Base-by-base conservation (phyloP, 768 basidiomycete species). In the Pleurotus salmoneostramineus region DNA sequence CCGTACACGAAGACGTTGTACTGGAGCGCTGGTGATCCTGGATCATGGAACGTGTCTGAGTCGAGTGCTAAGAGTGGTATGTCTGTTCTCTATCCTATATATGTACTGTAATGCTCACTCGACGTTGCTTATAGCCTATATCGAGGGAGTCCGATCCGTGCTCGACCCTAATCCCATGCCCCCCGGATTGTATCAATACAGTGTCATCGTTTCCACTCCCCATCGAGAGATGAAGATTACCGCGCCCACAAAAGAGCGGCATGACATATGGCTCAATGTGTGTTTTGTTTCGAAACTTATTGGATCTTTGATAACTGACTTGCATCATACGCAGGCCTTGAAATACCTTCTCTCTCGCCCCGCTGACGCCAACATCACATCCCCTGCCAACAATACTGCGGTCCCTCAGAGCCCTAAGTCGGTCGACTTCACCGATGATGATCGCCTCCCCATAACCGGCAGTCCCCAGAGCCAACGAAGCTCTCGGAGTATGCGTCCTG, bases 211-310 rank as follows among this genome's bases (percentile, higher is more conserved):
- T 57, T 87, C 92, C 21, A 97, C 95, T 0, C 90, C 93, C 8
- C 91, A 94, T 61, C 82, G 96, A 58, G 97, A 99, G 73, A 97
- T 98, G 86, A 96, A 97, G 77, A 88, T 99, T 66, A 98, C 97
- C n/a, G 95, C 95, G 5, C 89, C 90, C 2, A 95, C 89, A 6
- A 91, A 92, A 68, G 97, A 98, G 63, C 81, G 95, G 56, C 97
- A 99, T 67, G 95, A 98, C 64, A 94, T 98, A 60, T 99, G 97
- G 97, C 77, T 93, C 55, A 90, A 87, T 71, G 94, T 95, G 70
- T 59, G 86, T 76, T 4, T 21, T 36, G 50, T 40, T 61, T 33
- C 5, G 50, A 59, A 58, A 21, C 27, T 57, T 10, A 34, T 58
- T 56, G 40, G 42, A 56, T 58, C 33, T 51, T 51, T 56, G 61